Evolutionary conservation across 345 rosid species (phyloP).

Genomic region (Eucalyptus microcorys): DNA sequence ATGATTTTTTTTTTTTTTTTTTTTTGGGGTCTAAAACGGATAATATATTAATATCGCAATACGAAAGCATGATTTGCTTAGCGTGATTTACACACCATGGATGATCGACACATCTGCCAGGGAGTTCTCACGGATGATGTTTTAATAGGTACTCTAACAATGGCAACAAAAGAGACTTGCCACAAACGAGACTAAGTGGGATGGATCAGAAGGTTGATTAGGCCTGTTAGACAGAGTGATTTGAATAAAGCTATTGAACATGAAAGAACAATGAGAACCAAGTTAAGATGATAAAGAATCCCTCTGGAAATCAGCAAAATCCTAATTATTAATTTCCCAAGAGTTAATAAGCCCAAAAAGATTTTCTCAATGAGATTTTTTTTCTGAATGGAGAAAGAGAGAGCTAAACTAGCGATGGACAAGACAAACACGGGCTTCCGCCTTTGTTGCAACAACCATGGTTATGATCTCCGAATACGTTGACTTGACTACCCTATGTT

Average conservation of each 20-base stretch:
- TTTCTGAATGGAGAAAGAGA: not conserved
- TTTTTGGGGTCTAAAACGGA: too few species aligned
- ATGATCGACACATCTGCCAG: not conserved
- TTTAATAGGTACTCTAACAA: not conserved
- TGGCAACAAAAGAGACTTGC: not conserved
- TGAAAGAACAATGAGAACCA: not conserved
- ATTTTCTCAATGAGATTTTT: not conserved
- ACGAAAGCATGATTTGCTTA: not conserved
- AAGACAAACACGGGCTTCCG: not conserved
- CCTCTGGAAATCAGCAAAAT: not conserved
- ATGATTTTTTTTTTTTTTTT: too few species aligned
- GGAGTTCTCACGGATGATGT: not conserved
- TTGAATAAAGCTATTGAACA: not conserved
- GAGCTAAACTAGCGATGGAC: not conserved
- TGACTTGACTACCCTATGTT: not conserved
- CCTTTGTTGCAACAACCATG: not conserved
- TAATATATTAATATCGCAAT: too few species aligned
- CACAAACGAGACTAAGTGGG: not conserved
- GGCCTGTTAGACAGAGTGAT: not conserved
- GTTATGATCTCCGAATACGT: not conserved
- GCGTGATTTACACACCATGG: not conserved
- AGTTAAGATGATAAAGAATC: not conserved
- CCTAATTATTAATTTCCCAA: not conserved
- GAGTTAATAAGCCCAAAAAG: not conserved
- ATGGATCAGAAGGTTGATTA: not conserved